phyloP scores from a whole-genome alignment of 2,329 filamentous ascomycete genomes.

The Leptographium flavum region DNA sequence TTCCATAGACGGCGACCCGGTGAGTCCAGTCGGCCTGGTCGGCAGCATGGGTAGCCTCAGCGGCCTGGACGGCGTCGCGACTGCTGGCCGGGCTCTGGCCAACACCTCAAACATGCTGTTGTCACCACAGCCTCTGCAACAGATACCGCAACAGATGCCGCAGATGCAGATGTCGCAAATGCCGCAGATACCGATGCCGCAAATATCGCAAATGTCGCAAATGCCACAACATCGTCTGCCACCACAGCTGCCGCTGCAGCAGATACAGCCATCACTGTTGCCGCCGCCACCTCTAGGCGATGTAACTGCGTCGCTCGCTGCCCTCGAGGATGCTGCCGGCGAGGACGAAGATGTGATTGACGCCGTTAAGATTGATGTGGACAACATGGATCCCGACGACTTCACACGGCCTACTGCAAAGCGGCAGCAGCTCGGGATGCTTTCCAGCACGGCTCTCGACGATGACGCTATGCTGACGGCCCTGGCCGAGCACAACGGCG shows the following conservation, averaged over 20 bases:
- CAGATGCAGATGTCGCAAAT: neutral
- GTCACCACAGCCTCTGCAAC: neutral
- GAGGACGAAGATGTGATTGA: conserved; percentile 1
- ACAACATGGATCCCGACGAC: neutral
- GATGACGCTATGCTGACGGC: conserved; percentile 33
- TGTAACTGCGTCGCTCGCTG: neutral
- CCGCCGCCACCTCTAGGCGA: neutral
- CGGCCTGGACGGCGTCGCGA: neutral
- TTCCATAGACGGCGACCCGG: neutral
- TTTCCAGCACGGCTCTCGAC: conserved; percentile 23
- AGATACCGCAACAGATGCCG: neutral
- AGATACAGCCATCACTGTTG: neutral
- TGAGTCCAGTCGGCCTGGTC: neutral
- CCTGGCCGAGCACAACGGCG: conserved; percentile 28
- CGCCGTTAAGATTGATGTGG: conserved; percentile 1
- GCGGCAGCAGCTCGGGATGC: conserved; percentile 23
- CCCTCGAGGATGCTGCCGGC: conserved; percentile 6
- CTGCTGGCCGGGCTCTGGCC: neutral
- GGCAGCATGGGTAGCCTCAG: neutral
- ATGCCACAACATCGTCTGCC: neutral
- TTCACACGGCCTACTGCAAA: conserved; percentile 22
- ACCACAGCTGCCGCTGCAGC: neutral
- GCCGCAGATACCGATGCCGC: neutral
- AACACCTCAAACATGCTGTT: neutral
- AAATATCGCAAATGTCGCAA: neutral